Base-by-base conservation (phyloP, 2,329 filamentous ascomycete genomes). In the Penicillium paneum region DNA sequence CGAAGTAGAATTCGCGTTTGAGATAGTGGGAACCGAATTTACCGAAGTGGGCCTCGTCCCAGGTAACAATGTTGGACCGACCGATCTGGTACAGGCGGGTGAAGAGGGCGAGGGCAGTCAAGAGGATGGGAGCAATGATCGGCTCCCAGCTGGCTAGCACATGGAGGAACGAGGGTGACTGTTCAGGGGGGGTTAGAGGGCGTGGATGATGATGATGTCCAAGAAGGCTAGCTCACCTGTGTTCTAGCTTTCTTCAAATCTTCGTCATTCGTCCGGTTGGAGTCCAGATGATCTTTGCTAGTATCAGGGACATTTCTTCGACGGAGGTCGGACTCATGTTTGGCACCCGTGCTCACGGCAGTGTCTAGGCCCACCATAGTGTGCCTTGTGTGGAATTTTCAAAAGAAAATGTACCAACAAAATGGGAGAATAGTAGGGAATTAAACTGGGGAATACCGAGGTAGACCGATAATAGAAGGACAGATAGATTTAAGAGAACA, bases 21-120 rank as follows among this genome's bases (percentile, higher is more conserved):
- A 99, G 87, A 76, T 99, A 99, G 78, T 99, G 93, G 67, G 93
- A 97, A 61, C 94, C 94, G 75, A 99, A 99, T 79, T 99, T 99
- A 49, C 76, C 76, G 62, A 78, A 78, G 62, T 89, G 86, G 64
- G 86, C 86, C 77, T 89, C 86, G 71, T 89, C 86, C 86, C 86
- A 89, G 44, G 86, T 89, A 55, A 89, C 86, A 65, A 89, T 89
- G 58, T 83, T 80, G 42, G 86, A 89, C 47, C 85, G 73, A 54
- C 84, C 84, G 67, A 87, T 87, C 71, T 83, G 85, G 74, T 83
- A 87, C 76, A 86, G 81, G 64, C 84, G 82, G 41, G 84, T 87
- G 72, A 87, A 86, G 71, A 87, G 81, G 57, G 84, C 80, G 55
- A 86, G 72, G 41, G 78, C 77, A 31, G 84, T 87, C 67, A 87